Percentiles rank a stretch among this genome's conserved stretches.
Evolutionary conservation across 495 filamentous ascomycete species (phyloP).

Genomic region (Tuber borchii): DNA sequence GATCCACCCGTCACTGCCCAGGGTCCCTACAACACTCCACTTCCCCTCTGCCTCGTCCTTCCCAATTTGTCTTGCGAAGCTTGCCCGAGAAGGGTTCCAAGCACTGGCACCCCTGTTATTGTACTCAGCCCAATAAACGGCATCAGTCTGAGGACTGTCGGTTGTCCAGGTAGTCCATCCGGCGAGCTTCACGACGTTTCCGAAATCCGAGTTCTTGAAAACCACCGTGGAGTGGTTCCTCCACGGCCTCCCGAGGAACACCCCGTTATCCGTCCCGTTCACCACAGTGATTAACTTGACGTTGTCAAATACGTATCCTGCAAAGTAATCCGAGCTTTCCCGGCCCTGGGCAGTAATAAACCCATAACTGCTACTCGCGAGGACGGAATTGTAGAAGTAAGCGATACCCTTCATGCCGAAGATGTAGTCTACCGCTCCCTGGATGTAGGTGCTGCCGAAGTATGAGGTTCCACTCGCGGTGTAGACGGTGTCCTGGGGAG

Average conservation of each 20-base stretch:
- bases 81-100: conserved; percentile 51
- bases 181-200: conserved; percentile 53
- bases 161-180: conserved; percentile 57
- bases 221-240: conserved; percentile 54
- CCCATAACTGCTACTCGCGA: conserved; percentile 50
- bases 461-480: conserved; percentile 53
- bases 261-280: conserved; percentile 48
- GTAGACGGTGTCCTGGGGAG: conserved; percentile 53
- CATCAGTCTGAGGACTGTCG: conserved; percentile 47
- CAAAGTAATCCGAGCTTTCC: conserved; percentile 46
- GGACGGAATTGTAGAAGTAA: conserved; percentile 56
- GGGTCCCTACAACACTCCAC: conserved; percentile 26
- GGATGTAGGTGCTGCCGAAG: conserved; percentile 51
- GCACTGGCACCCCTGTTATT: conserved; percentile 55
- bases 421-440: conserved; percentile 61
- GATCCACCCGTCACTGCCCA: conserved; percentile 22
- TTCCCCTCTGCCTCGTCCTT: conserved; percentile 19
- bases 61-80: conserved; percentile 46
- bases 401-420: conserved; percentile 56
- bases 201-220: conserved; percentile 55
- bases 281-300: conserved; percentile 47
- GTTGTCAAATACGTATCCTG: conserved; percentile 59
- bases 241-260: conserved; percentile 63
- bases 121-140: conserved; percentile 57
- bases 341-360: conserved; percentile 59